These are phyloP conservation scores for Trichosanthes cucumerina DNA, from an alignment of 306 rosid genomes.

Conservation along the genomic window DNA sequence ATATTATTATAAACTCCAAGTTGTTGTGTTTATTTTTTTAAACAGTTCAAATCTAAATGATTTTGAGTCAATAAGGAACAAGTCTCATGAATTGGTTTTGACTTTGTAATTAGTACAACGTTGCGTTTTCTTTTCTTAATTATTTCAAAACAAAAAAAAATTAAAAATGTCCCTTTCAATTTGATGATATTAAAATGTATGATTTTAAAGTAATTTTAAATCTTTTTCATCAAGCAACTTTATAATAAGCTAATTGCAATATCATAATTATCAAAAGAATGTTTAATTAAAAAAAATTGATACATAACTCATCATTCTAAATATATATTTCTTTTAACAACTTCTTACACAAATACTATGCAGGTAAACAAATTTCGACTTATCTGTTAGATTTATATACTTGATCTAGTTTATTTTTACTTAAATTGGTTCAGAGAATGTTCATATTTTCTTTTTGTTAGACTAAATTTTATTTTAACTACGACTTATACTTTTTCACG, in stretches of 20 bases:
- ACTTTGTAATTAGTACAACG: neutral
- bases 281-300: no score
- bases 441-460: no score
- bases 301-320: no score
- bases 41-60: neutral
- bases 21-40: neutral
- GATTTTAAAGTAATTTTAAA: neutral
- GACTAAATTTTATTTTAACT: no score
- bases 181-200: neutral
- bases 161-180: neutral
- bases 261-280: neutral
- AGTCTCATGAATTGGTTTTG: neutral
- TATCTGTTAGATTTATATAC: no score
- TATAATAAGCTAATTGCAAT: neutral
- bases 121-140: neutral
- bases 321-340: neutral
- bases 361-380: neutral
- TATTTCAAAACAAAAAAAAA: neutral
- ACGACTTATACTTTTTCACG: neutral
- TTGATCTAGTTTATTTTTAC: no score
- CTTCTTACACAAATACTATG: no score
- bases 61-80: neutral
- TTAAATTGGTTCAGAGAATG: no score
- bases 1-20: neutral
- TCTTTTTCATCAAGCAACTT: neutral